Evolutionary conservation across 257 asterid genomes (phyloP).

Genomic region (Penstemon newberryi): DNA sequence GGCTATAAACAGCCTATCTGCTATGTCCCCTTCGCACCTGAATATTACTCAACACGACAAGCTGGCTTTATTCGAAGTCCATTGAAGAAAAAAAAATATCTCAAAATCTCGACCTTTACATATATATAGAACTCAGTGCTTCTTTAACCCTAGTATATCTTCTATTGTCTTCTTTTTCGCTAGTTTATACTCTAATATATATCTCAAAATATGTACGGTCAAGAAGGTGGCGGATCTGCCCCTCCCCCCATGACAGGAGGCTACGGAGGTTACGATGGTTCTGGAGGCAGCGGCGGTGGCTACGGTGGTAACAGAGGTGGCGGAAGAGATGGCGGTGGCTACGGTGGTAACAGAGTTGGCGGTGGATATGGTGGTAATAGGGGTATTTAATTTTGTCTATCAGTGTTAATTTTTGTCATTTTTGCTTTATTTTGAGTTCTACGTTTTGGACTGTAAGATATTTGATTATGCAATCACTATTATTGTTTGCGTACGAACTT

Average conservation of each 20-base stretch:
- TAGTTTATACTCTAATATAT: too few relatives aligned
- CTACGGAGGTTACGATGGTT: constrained; percentile 50
- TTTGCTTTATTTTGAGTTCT: background rate
- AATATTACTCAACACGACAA: too few relatives aligned
- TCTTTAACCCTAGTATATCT: too few relatives aligned
- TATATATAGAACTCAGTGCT: too few relatives aligned
- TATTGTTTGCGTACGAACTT: background rate
- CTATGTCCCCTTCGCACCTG: too few relatives aligned
- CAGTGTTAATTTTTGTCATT: background rate
- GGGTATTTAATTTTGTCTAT: constrained; percentile 35
- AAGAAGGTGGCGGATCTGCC: constrained; percentile 81
- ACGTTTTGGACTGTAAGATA: background rate
- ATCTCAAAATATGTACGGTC: constrained; percentile 51
- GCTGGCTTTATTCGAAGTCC: too few relatives aligned
- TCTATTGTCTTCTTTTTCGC: too few relatives aligned
- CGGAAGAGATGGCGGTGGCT: constrained; percentile 40
- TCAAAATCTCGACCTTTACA: too few relatives aligned
- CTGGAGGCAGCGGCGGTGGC: constrained; percentile 39
- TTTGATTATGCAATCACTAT: background rate
- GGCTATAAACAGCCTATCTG: too few relatives aligned
- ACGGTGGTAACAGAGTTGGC: constrained; percentile 35
- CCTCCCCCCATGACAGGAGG: constrained; percentile 53
- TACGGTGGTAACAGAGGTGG: constrained; percentile 26
- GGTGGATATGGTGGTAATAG: constrained; percentile 63
- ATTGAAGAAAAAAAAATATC: too few relatives aligned